Base-by-base conservation (phyloP, 306 rosid genomes). In the Herpetospermum pedunculosum region DNA sequence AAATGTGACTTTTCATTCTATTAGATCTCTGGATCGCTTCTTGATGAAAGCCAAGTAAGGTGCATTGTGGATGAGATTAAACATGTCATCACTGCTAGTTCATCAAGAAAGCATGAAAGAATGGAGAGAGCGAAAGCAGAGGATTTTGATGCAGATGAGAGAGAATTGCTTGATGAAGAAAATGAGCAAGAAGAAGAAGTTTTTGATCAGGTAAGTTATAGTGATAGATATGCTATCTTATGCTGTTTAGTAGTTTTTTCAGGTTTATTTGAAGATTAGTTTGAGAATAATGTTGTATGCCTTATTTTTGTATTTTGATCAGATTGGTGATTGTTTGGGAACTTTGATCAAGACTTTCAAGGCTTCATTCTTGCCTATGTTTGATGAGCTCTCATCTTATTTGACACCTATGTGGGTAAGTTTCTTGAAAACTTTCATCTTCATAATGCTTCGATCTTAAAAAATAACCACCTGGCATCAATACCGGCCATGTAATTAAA, bases 341-440 rank as follows among this genome's bases (percentile, higher is more conserved):
- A 92, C 96, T 74, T 77, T 95, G 89, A 95, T 95, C 77, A 92
- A 95, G 84, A 95, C 97, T 49, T 95, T 95, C 83, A 92, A 90
- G 87, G 92, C 89, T 64, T 84, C 96, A 80, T 95, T 95, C 93
- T 87, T 95, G 72, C 97, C 92, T 15, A 92, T 95, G 86, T 95
- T 95, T 74, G 96, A 95, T 37, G 93, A 86, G 78, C 84, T 95
- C 70, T 84, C 99, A 50, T 87, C 99, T 16, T 95, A 95, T 90
- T 71, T 95, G 80, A 95, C 97, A 23, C 99, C 99, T 84, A 95
- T 95, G 99, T 95, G 99, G 99, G 99, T 95, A 86, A 83, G 99
- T 89, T 69, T 77, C 63, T 41, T 70, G 74, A 47, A 4, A 29
- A 8, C 2, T 46, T 23, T 16, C 7, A 14, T 41, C 6, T n/a